These are phyloP conservation scores for Leptosphaerulina australis DNA, from an alignment of 2,329 filamentous ascomycete genomes.

Conservation along the genomic window DNA sequence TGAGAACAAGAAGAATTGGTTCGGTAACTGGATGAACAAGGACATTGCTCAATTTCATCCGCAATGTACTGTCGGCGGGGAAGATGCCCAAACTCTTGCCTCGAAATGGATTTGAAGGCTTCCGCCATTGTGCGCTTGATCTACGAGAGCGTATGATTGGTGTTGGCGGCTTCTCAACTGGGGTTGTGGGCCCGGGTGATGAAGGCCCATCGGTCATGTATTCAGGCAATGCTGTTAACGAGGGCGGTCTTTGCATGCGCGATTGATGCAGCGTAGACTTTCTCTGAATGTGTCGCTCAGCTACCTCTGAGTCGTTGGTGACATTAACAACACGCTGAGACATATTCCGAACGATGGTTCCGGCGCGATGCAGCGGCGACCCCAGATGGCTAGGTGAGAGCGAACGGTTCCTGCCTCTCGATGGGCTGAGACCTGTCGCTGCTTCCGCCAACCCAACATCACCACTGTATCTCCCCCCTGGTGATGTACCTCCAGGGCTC, in stretches of 20 bases:
- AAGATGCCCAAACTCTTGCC: conserved; percentile 89
- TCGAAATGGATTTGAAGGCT: conserved; percentile 73
- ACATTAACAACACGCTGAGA: conserved; percentile 98
- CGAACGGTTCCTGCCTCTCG: conserved; percentile 56
- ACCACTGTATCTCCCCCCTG: conserved; percentile 63
- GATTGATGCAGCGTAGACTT: conserved; percentile 64
- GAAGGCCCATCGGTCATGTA: conserved; percentile 53
- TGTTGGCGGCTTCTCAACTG: conserved; percentile 50
- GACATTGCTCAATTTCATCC: conserved; percentile 78
- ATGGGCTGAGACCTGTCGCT: conserved; percentile 35
- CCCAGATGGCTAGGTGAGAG: conserved; percentile 53
- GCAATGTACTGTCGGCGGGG: conserved; percentile 74
- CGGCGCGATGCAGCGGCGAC: conserved; percentile 57
- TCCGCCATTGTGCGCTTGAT: conserved; percentile 52
- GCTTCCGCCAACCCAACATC: conserved; percentile 66
- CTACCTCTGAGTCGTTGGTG: conserved; percentile 85
- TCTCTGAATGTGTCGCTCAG: conserved; percentile 72
- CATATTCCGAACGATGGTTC: conserved; percentile 69
- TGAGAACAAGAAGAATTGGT: conserved; percentile 82
- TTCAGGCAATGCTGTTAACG: conserved; percentile 59
- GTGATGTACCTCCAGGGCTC: conserved; percentile 49
- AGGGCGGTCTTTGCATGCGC: conserved; percentile 59
- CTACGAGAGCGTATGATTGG: conserved; percentile 28
- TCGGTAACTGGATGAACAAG: conserved; percentile 87
- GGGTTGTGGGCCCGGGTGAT: conserved; percentile 33